These are phyloP conservation scores for Colletotrichum navitas DNA, from an alignment of 2,329 filamentous ascomycete species.

Conservation along the genomic window DNA sequence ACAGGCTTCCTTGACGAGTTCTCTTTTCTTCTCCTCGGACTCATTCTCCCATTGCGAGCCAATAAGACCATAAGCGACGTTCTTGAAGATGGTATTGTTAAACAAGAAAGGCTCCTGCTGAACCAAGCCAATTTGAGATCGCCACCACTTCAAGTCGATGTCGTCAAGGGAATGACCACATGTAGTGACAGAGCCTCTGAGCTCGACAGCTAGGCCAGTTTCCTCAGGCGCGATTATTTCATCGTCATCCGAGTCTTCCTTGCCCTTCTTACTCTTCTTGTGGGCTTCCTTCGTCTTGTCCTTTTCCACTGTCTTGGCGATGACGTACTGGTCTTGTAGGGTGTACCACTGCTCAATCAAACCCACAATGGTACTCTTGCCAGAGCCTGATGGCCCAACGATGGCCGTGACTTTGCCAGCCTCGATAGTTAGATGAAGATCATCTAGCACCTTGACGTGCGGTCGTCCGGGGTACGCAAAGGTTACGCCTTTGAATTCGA, in stretches of 20 bases:
- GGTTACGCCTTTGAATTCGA: slow-evolving; percentile 71
- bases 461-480: slow-evolving; percentile 80
- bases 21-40: slow-evolving; percentile 66
- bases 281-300: slow-evolving; percentile 58
- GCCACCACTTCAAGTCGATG: slow-evolving; percentile 74
- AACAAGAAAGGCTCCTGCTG: slow-evolving; percentile 78
- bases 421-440: slow-evolving; percentile 69
- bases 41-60: slow-evolving; percentile 66
- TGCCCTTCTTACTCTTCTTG: slow-evolving; percentile 51
- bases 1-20: slow-evolving; percentile 74
- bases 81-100: slow-evolving; percentile 73
- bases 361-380: slow-evolving; percentile 81
- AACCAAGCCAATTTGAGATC: slow-evolving; percentile 73
- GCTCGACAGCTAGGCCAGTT: slow-evolving; percentile 58
- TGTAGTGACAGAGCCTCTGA: slow-evolving; percentile 66
- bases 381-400: slow-evolving; percentile 78
- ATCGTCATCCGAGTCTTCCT: slow-evolving; percentile 49
- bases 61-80: slow-evolving; percentile 71
- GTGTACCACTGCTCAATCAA: slow-evolving; percentile 81
- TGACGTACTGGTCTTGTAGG: slow-evolving; percentile 64
- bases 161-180: slow-evolving; percentile 66
- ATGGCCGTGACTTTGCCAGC: slow-evolving; percentile 79
- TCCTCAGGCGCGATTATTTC: slow-evolving; percentile 47
- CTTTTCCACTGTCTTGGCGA: slow-evolving; percentile 63
- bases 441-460: slow-evolving; percentile 72